Base-by-base conservation (phyloP, 495 filamentous ascomycete genomes). In the Neurospora tetrasperma region DNA sequence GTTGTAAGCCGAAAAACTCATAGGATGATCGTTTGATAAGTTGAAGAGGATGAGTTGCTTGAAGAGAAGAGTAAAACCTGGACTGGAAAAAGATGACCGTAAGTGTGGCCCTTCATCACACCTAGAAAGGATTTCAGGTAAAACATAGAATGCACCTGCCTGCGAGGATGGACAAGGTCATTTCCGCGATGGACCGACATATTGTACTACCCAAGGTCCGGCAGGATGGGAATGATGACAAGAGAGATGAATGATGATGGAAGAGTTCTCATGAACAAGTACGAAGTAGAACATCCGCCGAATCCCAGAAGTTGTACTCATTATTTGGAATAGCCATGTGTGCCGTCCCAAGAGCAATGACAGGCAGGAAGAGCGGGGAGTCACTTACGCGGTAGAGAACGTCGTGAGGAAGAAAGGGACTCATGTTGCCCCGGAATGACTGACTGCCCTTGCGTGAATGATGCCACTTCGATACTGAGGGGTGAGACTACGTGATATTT, bases 61-160 rank as follows among this genome's bases (percentile, higher is more conserved):
- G 43, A n/a, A 18, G 18, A 44, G 18, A n/a, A 20, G 20, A 20
- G 82, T 82, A 72, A 74, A 83, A 39, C 73, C 78, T 76, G 69
- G 70, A 8, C 66, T 54, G 11, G 31, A 46, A 44, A 1, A 69
- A 35, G 62, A 5, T 14, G 40, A 5, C 12, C 14, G 16, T 4
- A 42, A 7, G 5, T 14, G 11, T 9, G 35, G 11, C 18, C 3
- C 8, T 14, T 11, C 2, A 18, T 27, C 9, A 42, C 5, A 5
- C n/a, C 8, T 14, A 42, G 23, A 40, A 18, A 18, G 14, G 4
- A 16, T 4, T n/a, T 44, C 42, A 6, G 23, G 5, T 5, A 62
- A 10, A 31, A 2, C 54, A 10, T 14, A 9, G 4, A 0, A 20
- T 20, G 10, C 54, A 42, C 39, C 11, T 75, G 74, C 75, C 66